phyloP scores from a whole-genome alignment of 2,329 filamentous ascomycete species.

The Cadophora sp. region DNA sequence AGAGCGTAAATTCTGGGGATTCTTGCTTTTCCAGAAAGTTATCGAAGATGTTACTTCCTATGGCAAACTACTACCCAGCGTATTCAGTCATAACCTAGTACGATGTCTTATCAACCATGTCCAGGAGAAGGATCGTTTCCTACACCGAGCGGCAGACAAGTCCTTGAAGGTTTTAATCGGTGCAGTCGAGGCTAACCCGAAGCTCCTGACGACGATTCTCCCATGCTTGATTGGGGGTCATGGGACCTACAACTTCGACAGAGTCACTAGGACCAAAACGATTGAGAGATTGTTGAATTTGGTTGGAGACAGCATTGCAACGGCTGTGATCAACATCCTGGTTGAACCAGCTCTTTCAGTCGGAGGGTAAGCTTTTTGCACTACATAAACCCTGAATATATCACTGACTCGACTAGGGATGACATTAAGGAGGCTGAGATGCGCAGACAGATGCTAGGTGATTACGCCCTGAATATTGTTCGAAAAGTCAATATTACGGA shows the following conservation, averaged over 20 bases:
- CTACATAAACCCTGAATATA: slow-evolving; percentile 22
- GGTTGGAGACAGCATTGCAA: slow-evolving; percentile 40
- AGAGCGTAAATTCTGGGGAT: slow-evolving; percentile 90
- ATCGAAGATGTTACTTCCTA: slow-evolving; percentile 61
- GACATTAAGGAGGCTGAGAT: slow-evolving; percentile 40
- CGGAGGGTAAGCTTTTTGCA: slow-evolving; percentile 43
- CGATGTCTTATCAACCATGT: slow-evolving; percentile 84
- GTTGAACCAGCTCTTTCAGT: slow-evolving; percentile 51
- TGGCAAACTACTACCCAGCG: slow-evolving; percentile 56
- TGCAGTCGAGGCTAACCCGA: slow-evolving; percentile 66
- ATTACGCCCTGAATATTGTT: slow-evolving; percentile 44
- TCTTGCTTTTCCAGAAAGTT: slow-evolving; percentile 83
- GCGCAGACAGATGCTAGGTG: slow-evolving; percentile 43
- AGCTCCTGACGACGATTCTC: slow-evolving; percentile 66
- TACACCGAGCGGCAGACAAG: slow-evolving; percentile 80
- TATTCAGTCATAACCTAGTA: slow-evolving; percentile 87
- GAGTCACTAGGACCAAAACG: slow-evolving; percentile 84
- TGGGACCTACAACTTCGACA: slow-evolving; percentile 82
- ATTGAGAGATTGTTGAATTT: slow-evolving; percentile 63
- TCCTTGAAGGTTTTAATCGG: slow-evolving; percentile 74
- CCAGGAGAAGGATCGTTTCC: slow-evolving; percentile 75
- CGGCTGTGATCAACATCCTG: slow-evolving; percentile 55
- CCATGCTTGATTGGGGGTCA: slow-evolving; percentile 72
- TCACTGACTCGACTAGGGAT: slow-evolving; percentile 28
- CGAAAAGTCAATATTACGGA: slow-evolving; percentile 38